A percentile compares a stretch with the other conserved stretches of the same genome.
These are phyloP conservation scores for Boletus patriciae DNA, from an alignment of 768 basidiomycete species.

Conservation along the genomic window DNA sequence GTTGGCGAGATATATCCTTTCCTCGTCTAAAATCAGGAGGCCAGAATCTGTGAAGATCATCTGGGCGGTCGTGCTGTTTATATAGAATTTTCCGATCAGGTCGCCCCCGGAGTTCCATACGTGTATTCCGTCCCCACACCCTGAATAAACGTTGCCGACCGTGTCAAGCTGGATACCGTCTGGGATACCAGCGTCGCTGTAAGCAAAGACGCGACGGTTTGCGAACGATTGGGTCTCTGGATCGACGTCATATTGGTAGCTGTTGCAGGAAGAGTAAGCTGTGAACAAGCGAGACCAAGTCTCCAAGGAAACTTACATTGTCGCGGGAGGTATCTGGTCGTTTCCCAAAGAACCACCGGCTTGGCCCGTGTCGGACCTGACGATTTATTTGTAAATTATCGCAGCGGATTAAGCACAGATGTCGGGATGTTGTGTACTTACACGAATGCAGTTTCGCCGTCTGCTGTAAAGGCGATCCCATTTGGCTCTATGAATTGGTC, in stretches of 20 bases:
- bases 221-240: slow-evolving; percentile 49
- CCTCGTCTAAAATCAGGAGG: slow-evolving; percentile 42
- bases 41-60: slow-evolving; percentile 42
- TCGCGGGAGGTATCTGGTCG: slow-evolving; percentile 63
- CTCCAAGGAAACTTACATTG: slow-evolving; percentile 50
- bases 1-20: slow-evolving; percentile 39
- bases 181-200: slow-evolving; percentile 61
- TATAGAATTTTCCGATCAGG: slow-evolving; percentile 37
- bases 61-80: slow-evolving; percentile 38
- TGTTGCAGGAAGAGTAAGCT: slow-evolving; percentile 26
- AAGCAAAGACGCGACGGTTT: slow-evolving; percentile 69
- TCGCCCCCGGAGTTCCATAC: slow-evolving; percentile 57
- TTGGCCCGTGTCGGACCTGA: slow-evolving; percentile 33
- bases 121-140: slow-evolving; percentile 68
- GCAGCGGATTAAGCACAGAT: too few relatives aligned
- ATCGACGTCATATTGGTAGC: slow-evolving; percentile 71
- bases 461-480: slow-evolving; percentile 68
- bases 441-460: slow-evolving; percentile 69
- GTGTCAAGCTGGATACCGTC: slow-evolving; percentile 69
- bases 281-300: not conserved
- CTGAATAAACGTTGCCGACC: slow-evolving; percentile 65
- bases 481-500: slow-evolving; percentile 75
- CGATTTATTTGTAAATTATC: slow-evolving; percentile 19
- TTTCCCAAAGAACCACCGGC: slow-evolving; percentile 46
- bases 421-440: too few relatives aligned